Percentiles rank a stretch among this genome's conserved stretches.
Evolutionary conservation across 1,284 basidiomycete genomes (phyloP).

Genomic region (Melanopsichium pennsylvanicum): DNA sequence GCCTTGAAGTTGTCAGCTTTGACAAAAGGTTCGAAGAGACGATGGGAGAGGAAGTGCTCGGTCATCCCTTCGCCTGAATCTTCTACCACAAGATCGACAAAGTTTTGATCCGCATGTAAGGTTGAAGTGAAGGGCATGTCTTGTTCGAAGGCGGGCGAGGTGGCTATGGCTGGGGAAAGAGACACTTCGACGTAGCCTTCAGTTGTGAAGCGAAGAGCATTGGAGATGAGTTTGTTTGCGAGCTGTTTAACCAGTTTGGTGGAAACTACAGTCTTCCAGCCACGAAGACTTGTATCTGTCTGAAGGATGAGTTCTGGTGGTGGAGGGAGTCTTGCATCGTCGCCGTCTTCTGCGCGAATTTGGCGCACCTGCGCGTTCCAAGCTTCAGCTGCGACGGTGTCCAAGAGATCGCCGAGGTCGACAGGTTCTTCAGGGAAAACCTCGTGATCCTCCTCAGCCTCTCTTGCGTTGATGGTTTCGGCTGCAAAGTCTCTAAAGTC

Average conservation of each 20-base stretch:
- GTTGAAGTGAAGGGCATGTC: conserved; percentile 5
- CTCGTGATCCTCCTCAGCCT: conserved; percentile 25
- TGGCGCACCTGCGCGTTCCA: conserved; percentile 43
- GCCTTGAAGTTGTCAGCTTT: conserved; percentile 49
- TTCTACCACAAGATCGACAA: conserved; percentile 41
- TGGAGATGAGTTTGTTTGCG: conserved; percentile 48
- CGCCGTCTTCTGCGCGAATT: conserved; percentile 45
- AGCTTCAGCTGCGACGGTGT: conserved; percentile 31
- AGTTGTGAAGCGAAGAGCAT: conserved; percentile 47
- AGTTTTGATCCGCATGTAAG: conserved; percentile 3
- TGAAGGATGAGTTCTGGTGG: conserved; percentile 50
- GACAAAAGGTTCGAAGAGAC: conserved; percentile 47
- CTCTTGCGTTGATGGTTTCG: conserved; percentile 35
- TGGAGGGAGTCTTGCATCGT: conserved; percentile 46
- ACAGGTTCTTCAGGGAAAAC: conserved; percentile 29
- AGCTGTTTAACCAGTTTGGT: conserved; percentile 25
- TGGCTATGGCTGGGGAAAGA: conserved; percentile 23
- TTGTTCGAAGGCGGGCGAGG: conserved; percentile 5
- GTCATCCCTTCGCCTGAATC: conserved; percentile 55
- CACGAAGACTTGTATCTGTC: conserved; percentile 42
- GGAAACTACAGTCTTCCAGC: conserved; percentile 42
- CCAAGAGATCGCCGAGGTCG: conserved; percentile 39
- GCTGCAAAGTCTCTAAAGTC: conserved; percentile 42
- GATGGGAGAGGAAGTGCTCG: conserved; percentile 43
- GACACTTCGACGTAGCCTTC: conserved; percentile 50